Base-by-base conservation (phyloP, 2,329 filamentous ascomycete genomes). In the Plenodomus tracheiphilus region DNA sequence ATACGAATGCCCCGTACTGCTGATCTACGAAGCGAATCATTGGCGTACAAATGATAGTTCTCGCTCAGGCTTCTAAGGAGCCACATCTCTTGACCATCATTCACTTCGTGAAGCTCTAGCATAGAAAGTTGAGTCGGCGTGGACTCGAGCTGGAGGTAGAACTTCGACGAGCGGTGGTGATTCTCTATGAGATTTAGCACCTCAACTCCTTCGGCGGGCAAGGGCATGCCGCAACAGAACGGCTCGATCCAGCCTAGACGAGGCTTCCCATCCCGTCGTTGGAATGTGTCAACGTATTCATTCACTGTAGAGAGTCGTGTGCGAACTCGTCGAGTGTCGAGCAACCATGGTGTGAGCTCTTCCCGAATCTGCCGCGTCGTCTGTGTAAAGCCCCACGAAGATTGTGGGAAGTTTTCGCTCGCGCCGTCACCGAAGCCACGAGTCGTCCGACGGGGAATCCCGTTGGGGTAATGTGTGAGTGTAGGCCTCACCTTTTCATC, bases 301-400 rank as follows among this genome's bases (percentile, higher is more conserved):
- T 47, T 48, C 17, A 52, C 17, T 10, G 49, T 47, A 7, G 37
- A 37, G 8, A 52, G 16, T 15, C 44, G 41, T 13, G 49, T 52
- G 3, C 49, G 49, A 2, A 52, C 45, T 39, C 38, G 39, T 5
- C 45, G 49, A 32, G 39, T 45, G 15, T 17, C 8, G 11, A 45
- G 28, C n/a, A 52, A 39, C 45, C 49, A 52, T 10, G 44, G 41
- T 5, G 41, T 48, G 18, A 52, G 39, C 17, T 52, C 49, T 2
- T 39, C 10, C 2, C 44, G 49, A 11, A 43, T 19, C 17, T 41
- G 36, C 17, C 9, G 21, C 28, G 44, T 47, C 4, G 16, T 45
- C 34, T 51, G 49, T 10, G 49, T 51, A 22, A 51, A 40, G 11
- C 44, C 44, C 49, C 49, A 51, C 18, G 22, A 44, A 3, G 49